Evolutionary conservation across 768 basidiomycete genomes (phyloP).

Genomic region (Austroboletus festivus): DNA sequence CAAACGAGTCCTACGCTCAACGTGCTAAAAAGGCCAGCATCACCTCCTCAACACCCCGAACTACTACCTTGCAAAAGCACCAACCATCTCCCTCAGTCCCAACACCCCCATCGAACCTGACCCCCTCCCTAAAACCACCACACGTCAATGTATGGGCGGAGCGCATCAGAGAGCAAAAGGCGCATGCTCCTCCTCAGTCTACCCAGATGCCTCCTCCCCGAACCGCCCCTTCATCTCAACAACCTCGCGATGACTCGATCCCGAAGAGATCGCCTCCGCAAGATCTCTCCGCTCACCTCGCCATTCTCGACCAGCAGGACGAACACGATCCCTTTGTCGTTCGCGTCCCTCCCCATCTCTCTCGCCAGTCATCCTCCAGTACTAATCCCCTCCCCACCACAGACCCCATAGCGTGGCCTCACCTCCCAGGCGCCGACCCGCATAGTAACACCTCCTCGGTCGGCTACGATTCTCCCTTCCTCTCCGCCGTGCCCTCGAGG

Average conservation of each 20-base stretch:
- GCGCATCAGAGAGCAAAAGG: slow-evolving; percentile 41
- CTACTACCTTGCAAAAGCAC: not conserved
- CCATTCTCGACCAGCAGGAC: slow-evolving; percentile 25
- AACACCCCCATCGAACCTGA: not conserved
- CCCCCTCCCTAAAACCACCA: slow-evolving; percentile 18
- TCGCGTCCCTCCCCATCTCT: slow-evolving; percentile 34
- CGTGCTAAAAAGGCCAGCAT: slow-evolving; percentile 45
- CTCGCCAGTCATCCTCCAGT: slow-evolving; percentile 27
- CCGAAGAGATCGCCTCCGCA: slow-evolving; percentile 18
- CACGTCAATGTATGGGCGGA: slow-evolving; percentile 42
- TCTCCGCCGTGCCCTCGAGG: slow-evolving; percentile 31
- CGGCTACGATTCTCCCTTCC: slow-evolving; percentile 18
- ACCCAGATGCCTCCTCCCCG: slow-evolving; percentile 14
- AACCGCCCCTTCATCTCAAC: slow-evolving; percentile 9
- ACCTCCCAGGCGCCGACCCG: slow-evolving; percentile 14
- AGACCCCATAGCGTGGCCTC: slow-evolving; percentile 19
- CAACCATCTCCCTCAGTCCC: not conserved
- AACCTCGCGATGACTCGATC: slow-evolving; percentile 15
- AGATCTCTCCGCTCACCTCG: slow-evolving; percentile 16
- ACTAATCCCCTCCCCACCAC: slow-evolving; percentile 19
- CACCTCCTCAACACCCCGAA: slow-evolving; percentile 3
- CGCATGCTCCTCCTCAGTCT: slow-evolving; percentile 19
- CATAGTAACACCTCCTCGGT: slow-evolving; percentile 40
- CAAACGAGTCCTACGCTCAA: slow-evolving; percentile 56
- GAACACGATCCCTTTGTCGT: slow-evolving; percentile 46